phyloP scores from a whole-genome alignment of 306 rosid genomes.

The Prunus fruticosa region DNA sequence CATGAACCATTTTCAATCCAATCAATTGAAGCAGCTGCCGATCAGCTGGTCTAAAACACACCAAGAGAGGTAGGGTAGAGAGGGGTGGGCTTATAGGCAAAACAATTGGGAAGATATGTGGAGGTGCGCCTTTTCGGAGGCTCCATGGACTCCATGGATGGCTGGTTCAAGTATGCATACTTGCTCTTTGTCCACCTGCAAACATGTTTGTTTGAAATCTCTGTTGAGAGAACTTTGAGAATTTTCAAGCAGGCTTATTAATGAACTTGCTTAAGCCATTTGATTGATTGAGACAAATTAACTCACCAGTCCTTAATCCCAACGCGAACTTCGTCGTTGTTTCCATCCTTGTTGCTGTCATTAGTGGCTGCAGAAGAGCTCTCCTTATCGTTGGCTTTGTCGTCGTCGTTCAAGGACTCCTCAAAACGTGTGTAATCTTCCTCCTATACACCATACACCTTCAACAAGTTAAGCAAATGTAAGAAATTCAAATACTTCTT shows the following conservation, averaged over 20 bases:
- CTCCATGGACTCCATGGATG: conserved; percentile 49
- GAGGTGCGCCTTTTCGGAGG: conserved; percentile 52
- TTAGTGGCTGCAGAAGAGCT: background rate
- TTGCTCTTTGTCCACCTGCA: conserved; percentile 95
- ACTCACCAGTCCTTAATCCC: conserved; percentile 92
- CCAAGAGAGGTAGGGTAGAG: conserved; percentile 68
- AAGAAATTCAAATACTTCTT: background rate
- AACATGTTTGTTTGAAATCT: background rate
- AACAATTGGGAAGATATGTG: conserved; percentile 48
- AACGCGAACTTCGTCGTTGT: conserved; percentile 44
- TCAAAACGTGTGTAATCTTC: conserved; percentile 53
- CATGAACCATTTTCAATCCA: conserved; percentile 1
- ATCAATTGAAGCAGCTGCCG: conserved; percentile 12
- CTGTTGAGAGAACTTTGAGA: background rate
- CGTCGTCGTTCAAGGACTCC: conserved; percentile 44
- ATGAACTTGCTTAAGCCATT: background rate
- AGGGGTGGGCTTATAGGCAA: conserved; percentile 40
- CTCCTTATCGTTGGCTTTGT: conserved; percentile 14
- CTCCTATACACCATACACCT: conserved; percentile 38
- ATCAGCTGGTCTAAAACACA: conserved; percentile 46
- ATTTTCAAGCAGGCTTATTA: background rate
- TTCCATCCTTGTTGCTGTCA: conserved; percentile 9
- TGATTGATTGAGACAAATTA: background rate
- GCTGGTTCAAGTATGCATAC: conserved; percentile 84
- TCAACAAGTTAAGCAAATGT: conserved; percentile 4